These are phyloP conservation scores for Populus trichocarpa DNA, from an alignment of 441 rosid genomes.

Conservation along the genomic window DNA sequence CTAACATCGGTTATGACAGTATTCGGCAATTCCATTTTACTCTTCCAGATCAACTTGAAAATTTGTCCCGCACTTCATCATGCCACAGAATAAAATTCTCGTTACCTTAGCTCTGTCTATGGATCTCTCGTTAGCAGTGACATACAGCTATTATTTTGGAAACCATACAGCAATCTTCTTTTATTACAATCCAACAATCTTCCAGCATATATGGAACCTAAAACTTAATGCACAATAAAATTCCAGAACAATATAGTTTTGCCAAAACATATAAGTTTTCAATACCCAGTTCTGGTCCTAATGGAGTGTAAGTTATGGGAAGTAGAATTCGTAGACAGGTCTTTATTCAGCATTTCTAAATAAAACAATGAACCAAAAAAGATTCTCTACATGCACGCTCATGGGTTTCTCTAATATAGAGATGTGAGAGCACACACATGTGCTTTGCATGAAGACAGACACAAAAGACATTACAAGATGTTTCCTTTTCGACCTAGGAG, in stretches of 20 bases:
- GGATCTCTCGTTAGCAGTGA: not conserved
- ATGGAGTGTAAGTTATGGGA: not conserved
- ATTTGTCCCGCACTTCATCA: not conserved
- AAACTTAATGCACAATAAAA: not conserved
- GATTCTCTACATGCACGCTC: not conserved
- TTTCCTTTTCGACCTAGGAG: not conserved
- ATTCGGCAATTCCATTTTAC: not conserved
- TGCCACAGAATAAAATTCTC: not conserved
- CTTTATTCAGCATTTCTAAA: not conserved
- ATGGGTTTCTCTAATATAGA: not conserved
- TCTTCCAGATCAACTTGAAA: not conserved
- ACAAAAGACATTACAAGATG: not conserved
- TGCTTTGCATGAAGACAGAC: not conserved
- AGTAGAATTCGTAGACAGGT: not conserved
- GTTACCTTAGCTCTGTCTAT: not conserved
- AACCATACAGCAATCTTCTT: not conserved
- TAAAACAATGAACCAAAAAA: not conserved
- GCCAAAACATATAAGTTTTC: not conserved
- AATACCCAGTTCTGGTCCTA: not conserved
- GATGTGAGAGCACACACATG: not conserved
- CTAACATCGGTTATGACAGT: not conserved
- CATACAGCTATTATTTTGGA: not conserved
- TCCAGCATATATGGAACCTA: not conserved
- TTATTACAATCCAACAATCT: not conserved
- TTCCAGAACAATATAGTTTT: not conserved